A percentile compares a stretch with the other conserved stretches of the same genome.
These are phyloP conservation scores for Schrenkiella parvula DNA, from an alignment of 345 rosid species.

Conservation along the genomic window DNA sequence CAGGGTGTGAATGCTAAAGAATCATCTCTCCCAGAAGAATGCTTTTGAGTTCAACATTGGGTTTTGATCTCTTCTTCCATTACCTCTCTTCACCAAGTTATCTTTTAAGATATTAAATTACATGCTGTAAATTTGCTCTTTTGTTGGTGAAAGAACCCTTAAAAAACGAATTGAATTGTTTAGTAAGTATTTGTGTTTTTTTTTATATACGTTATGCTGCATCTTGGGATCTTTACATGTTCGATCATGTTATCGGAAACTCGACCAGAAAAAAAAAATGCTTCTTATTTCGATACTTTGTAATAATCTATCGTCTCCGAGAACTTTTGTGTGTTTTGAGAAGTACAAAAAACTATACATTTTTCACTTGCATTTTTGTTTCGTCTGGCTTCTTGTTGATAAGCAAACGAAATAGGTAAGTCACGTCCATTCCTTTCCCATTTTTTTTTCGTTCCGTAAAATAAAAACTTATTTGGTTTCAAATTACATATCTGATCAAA, in stretches of 20 bases:
- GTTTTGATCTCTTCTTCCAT: background rate
- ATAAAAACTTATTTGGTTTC: background rate
- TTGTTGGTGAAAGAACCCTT: background rate
- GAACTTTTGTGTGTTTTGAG: background rate
- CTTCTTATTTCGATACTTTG: background rate
- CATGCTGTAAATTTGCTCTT: constrained; percentile 22
- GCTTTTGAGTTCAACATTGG: constrained; percentile 6
- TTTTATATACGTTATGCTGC: background rate
- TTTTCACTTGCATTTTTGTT: background rate
- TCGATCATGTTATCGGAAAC: background rate
- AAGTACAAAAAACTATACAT: background rate
- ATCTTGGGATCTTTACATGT: constrained; percentile 9
- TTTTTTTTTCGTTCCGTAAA: background rate
- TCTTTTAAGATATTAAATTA: constrained; percentile 5
- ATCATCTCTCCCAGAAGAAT: constrained; percentile 21
- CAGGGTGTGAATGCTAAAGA: constrained; percentile 55
- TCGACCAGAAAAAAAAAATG: background rate
- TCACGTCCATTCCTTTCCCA: background rate
- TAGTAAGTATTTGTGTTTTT: background rate
- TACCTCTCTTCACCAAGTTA: constrained; percentile 14
- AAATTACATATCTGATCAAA: constrained; percentile 4
- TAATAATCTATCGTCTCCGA: too few relatives aligned
- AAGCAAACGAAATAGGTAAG: too few relatives aligned
- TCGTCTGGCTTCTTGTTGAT: background rate
- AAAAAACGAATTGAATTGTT: background rate